A percentile compares a stretch with the other conserved stretches of the same genome.
Conservation (phyloP, 495 filamentous ascomycete species). For the Trichocladium antarcticum region DNA sequence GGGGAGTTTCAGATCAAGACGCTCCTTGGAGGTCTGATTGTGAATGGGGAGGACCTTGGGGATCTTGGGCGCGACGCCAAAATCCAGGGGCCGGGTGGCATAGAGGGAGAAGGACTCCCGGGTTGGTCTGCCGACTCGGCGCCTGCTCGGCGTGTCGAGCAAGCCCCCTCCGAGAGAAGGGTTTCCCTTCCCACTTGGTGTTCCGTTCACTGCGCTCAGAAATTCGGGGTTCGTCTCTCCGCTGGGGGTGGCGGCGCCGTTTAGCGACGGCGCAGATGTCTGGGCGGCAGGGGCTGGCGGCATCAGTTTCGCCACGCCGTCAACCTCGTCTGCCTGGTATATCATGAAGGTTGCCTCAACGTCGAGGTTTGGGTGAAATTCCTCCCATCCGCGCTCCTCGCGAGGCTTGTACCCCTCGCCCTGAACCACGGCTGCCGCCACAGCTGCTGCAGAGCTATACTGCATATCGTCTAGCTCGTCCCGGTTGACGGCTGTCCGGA, state of each 20-base stretch:
- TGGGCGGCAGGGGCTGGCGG: slow-evolving; percentile 34
- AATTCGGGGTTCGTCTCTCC: slow-evolving; percentile 20
- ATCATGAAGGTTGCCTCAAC: slow-evolving; percentile 67
- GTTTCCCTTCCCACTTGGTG: slow-evolving; percentile 22
- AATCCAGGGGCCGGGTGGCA: slow-evolving; percentile 34
- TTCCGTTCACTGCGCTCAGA: slow-evolving; percentile 11
- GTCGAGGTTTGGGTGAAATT: slow-evolving; percentile 91
- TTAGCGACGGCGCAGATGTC: slow-evolving; percentile 16
- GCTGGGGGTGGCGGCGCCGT: slow-evolving; percentile 30
- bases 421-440: slow-evolving; percentile 71
- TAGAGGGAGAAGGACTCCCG: slow-evolving; percentile 40
- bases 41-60: slow-evolving; percentile 44
- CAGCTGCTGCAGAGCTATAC: slow-evolving; percentile 70
- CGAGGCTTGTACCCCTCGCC: slow-evolving; percentile 93
- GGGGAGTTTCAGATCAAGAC: slow-evolving; percentile 48
- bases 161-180: slow-evolving; percentile 15
- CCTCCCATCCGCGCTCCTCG: slow-evolving; percentile 92
- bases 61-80: slow-evolving; percentile 29
- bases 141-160: slow-evolving; percentile 34
- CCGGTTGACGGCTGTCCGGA: slow-evolving; percentile 39
- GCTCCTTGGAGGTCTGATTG: slow-evolving; percentile 46
- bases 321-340: slow-evolving; percentile 74
- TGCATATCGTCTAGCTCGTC: slow-evolving; percentile 43
- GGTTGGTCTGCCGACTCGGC: slow-evolving; percentile 36
- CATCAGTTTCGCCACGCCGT: slow-evolving; percentile 45